Conservation (phyloP, 495 filamentous ascomycete species). For the Trichocladium antarcticum region DNA sequence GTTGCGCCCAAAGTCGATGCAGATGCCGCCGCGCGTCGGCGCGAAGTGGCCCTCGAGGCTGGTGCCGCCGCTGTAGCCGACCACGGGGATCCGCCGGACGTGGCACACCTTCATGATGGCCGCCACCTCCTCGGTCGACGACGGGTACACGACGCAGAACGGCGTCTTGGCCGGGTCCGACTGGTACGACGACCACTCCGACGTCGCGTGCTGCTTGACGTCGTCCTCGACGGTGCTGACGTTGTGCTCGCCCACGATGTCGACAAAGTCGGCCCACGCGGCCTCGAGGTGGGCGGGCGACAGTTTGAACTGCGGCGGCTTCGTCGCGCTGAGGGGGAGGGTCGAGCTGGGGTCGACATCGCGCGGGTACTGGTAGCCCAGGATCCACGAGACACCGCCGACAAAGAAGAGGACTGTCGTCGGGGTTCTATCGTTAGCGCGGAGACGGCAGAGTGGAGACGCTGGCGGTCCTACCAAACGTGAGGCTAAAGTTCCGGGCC, state of each 20-base stretch:
- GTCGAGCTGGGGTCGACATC: slow-evolving; percentile 60
- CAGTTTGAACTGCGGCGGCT: slow-evolving; percentile 56
- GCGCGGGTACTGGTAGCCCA: slow-evolving; percentile 52
- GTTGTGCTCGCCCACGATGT: slow-evolving; percentile 72
- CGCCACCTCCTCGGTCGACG: slow-evolving; percentile 57
- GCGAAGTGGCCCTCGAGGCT: slow-evolving; percentile 73
- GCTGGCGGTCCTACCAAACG: slow-evolving; percentile 44
- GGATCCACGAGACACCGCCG: slow-evolving; percentile 54
- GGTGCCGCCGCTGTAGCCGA: slow-evolving; percentile 65
- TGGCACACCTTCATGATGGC: slow-evolving; percentile 68
- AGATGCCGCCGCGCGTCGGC: slow-evolving; percentile 62
- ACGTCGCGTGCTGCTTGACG: slow-evolving; percentile 61
- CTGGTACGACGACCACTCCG: slow-evolving; percentile 80
- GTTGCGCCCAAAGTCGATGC: slow-evolving; percentile 55
- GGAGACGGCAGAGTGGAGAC: too few species aligned
- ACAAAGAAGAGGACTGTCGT: slow-evolving; percentile 48
- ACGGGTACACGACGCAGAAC: slow-evolving; percentile 56
- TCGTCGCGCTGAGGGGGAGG: slow-evolving; percentile 49
- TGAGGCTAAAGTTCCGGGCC: slow-evolving; percentile 48
- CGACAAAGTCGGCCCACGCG: slow-evolving; percentile 83
- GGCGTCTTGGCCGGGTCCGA: slow-evolving; percentile 36
- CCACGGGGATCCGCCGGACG: slow-evolving; percentile 56
- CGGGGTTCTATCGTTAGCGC: background rate
- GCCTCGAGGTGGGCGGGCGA: slow-evolving; percentile 71
- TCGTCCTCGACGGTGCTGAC: slow-evolving; percentile 65